These are phyloP conservation scores for Coemansia sp. DNA, from an alignment of 192 early-diverging fungal species.

Conservation along the genomic window DNA sequence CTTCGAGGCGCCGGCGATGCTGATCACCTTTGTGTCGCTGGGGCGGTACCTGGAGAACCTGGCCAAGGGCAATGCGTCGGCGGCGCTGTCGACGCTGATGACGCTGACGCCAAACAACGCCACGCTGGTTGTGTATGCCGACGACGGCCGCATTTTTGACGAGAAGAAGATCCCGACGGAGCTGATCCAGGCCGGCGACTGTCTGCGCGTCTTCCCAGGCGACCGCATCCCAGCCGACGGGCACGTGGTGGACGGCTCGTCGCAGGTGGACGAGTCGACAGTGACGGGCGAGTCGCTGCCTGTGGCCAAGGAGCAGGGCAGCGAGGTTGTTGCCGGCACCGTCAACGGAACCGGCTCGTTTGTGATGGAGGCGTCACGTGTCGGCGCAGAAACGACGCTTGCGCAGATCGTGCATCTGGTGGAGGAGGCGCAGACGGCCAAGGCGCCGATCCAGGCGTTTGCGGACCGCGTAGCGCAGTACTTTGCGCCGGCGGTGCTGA, in stretches of 20 bases:
- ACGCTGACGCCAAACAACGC: conserved; percentile 79
- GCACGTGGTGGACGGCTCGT: conserved; percentile 66
- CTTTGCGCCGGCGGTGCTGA: conserved; percentile 89
- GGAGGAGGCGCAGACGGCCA: conserved; percentile 88
- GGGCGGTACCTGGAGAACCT: conserved; percentile 93
- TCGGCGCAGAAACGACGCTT: conserved; percentile 88
- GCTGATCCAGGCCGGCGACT: conserved; percentile 81
- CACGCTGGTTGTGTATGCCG: conserved; percentile 57
- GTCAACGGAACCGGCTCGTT: conserved; percentile 90
- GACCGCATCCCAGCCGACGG: conserved; percentile 95
- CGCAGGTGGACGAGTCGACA: conserved; percentile 92
- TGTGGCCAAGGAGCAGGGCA: conserved; percentile 66
- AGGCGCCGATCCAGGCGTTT: conserved; percentile 93
- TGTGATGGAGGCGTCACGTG: conserved; percentile 78
- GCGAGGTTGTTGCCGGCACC: conserved; percentile 87
- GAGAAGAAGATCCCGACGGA: conserved; percentile 83
- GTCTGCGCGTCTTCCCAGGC: conserved; percentile 86
- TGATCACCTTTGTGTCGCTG: conserved; percentile 91
- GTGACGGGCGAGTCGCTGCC: conserved; percentile 91
- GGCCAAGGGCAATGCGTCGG: conserved; percentile 91
- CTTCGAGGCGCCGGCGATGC: conserved; percentile 90
- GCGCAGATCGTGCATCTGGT: conserved; percentile 92
- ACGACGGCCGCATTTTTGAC: conserved; percentile 10
- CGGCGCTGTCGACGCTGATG: conserved; percentile 85
- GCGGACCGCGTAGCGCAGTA: conserved; percentile 86